Evolutionary conservation across 768 basidiomycete species (phyloP).

Genomic region (Lactifluus volemus): DNA sequence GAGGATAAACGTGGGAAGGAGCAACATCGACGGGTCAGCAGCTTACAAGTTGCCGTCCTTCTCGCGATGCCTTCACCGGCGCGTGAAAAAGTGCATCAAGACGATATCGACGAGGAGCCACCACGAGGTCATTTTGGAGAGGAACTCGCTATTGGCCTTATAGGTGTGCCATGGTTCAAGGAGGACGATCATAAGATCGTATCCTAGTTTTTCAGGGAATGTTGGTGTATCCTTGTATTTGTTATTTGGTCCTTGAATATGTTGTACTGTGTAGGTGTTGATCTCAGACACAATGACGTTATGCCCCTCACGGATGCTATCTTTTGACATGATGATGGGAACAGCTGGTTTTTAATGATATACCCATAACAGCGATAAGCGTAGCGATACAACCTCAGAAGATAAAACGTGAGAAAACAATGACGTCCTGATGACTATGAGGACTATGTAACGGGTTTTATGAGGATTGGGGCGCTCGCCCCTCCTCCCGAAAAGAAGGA

Average conservation of each 20-base stretch:
- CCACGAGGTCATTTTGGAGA: not conserved
- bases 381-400: not conserved
- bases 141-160: constrained; percentile 10
- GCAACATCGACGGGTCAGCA: not conserved
- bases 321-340: not conserved
- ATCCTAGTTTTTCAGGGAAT: too few relatives aligned
- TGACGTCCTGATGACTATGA: not conserved
- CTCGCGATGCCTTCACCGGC: constrained; percentile 18
- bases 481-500: constrained; percentile 6
- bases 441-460: not conserved
- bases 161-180: constrained; percentile 7
- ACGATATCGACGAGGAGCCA: not conserved
- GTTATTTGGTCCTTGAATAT: not conserved
- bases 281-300: too few relatives aligned
- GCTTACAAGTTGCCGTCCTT: constrained; percentile 14
- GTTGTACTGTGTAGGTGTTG: not conserved
- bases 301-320: not conserved
- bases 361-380: not conserved
- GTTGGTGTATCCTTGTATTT: not conserved
- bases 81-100: not conserved
- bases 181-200: not conserved
- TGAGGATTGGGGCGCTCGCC: not conserved
- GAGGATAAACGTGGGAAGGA: not conserved
- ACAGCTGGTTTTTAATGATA: not conserved
- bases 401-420: not conserved